These are phyloP conservation scores for Backusella tuberculispora DNA, from an alignment of 192 early-diverging fungal genomes.

Conservation along the genomic window DNA sequence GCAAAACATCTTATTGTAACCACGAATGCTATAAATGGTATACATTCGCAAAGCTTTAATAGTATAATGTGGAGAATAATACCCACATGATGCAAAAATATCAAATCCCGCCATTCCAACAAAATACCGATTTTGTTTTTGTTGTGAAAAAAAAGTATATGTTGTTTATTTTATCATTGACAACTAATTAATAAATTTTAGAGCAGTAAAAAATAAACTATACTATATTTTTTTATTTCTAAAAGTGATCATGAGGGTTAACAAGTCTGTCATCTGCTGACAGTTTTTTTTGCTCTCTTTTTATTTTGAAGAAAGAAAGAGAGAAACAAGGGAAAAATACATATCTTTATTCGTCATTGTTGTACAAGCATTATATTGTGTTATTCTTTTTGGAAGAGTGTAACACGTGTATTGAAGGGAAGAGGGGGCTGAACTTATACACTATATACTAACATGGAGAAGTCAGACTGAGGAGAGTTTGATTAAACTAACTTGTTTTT, in stretches of 20 bases:
- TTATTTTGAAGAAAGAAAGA: neutral
- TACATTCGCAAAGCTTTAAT: constrained; percentile 1
- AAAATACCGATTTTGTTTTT: neutral
- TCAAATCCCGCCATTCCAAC: neutral
- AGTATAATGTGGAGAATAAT: constrained; percentile 7
- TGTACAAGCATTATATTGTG: neutral
- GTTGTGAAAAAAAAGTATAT: neutral
- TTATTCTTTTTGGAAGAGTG: neutral
- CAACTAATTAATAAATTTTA: neutral
- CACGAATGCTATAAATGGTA: neutral
- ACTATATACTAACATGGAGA: neutral
- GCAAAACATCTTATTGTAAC: neutral
- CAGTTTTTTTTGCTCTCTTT: neutral
- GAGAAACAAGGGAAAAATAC: neutral
- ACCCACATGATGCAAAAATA: constrained; percentile 10
- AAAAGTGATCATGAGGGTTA: neutral
- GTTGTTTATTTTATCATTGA: neutral
- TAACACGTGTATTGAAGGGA: neutral
- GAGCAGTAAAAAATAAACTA: neutral
- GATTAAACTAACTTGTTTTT: neutral
- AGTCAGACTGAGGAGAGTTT: neutral
- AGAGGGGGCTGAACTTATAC: neutral
- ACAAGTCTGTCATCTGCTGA: neutral
- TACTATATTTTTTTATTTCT: neutral
- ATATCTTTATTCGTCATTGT: neutral